phyloP scores from a whole-genome alignment of 2,329 filamentous ascomycete species.

The Ceratocystis cacaofunesta region DNA sequence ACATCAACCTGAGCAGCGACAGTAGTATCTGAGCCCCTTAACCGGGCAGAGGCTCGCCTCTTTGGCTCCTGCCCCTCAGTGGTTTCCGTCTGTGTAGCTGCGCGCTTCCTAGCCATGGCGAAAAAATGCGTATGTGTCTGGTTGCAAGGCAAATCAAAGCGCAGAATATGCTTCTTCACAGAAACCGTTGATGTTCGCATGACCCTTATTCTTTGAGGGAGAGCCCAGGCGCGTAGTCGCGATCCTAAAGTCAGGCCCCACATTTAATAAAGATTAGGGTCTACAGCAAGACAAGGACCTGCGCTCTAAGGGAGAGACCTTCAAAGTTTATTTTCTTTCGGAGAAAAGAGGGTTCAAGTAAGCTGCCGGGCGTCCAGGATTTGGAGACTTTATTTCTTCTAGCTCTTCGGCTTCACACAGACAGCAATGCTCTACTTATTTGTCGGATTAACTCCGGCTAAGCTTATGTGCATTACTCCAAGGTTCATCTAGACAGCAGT shows the following conservation, averaged over 20 bases:
- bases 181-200: background rate
- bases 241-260: background rate
- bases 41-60: slow-evolving; percentile 11
- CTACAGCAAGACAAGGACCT: background rate
- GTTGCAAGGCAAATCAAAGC: background rate
- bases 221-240: background rate
- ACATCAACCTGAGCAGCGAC: background rate
- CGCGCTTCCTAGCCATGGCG: slow-evolving; percentile 13
- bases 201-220: background rate
- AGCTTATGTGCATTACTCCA: background rate
- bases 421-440: background rate
- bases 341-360: background rate
- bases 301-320: background rate
- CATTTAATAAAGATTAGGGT: background rate
- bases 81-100: background rate
- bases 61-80: slow-evolving; percentile 12
- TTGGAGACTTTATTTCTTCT: background rate
- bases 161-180: background rate
- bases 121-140: background rate
- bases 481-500: background rate
- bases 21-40: slow-evolving; percentile 1
- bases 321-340: background rate
- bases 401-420: background rate
- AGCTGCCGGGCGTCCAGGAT: background rate
- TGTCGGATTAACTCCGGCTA: background rate